These are phyloP conservation scores for Darksidea phi DNA, from an alignment of 495 filamentous ascomycete species.

Conservation along the genomic window DNA sequence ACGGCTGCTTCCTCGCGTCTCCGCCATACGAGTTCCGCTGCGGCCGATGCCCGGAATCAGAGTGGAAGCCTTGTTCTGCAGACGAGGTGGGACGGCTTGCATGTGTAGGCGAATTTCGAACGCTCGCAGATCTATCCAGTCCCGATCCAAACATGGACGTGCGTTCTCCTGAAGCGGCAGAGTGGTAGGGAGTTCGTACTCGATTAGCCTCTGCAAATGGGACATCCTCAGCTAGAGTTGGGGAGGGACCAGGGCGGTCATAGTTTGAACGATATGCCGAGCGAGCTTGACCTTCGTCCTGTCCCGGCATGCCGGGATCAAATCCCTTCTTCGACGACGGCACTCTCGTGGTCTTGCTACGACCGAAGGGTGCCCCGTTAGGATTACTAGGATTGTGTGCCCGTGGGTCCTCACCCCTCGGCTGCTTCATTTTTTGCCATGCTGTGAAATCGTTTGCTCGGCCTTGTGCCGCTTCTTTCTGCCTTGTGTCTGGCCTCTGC, in stretches of 20 bases:
- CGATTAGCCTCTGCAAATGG: constrained; percentile 28
- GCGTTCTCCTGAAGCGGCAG: constrained; percentile 24
- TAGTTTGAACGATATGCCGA: constrained; percentile 20
- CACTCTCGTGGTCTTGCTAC: constrained; percentile 46
- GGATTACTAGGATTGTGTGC: constrained; percentile 34
- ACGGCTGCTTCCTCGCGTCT: constrained; percentile 5
- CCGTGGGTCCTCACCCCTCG: constrained; percentile 5
- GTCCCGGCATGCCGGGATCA: constrained; percentile 39
- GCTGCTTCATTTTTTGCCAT: constrained; percentile 64
- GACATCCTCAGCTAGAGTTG: constrained; percentile 14
- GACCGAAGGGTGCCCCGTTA: constrained; percentile 45
- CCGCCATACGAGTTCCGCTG: constrained; percentile 18
- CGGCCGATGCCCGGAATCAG: constrained; percentile 18
- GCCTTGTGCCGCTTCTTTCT: constrained; percentile 56
- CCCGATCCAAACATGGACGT: constrained; percentile 26
- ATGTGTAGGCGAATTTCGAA: constrained; percentile 29
- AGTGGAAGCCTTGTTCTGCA: neutral
- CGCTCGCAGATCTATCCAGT: constrained; percentile 27
- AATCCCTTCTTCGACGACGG: constrained; percentile 44
- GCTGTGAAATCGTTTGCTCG: constrained; percentile 61
- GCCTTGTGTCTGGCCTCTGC: constrained; percentile 40
- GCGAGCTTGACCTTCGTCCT: constrained; percentile 37
- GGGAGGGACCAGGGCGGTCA: constrained; percentile 18
- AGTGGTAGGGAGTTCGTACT: constrained; percentile 25
- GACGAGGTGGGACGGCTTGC: neutral